These are phyloP conservation scores for Psilocybe tampanensis DNA, from an alignment of 768 basidiomycete species.

Conservation along the genomic window DNA sequence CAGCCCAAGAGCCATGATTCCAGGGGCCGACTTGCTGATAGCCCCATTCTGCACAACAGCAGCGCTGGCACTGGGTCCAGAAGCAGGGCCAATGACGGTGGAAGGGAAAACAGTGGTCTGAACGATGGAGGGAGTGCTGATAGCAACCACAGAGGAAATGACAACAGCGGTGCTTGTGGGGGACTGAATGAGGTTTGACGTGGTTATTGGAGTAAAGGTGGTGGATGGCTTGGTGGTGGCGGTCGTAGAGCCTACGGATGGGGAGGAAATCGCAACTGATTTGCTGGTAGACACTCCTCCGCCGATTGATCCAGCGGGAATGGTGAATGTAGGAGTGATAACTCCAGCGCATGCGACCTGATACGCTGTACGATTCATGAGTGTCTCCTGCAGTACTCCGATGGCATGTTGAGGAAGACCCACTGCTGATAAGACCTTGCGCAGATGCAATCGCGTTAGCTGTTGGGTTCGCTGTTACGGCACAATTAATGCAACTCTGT, in stretches of 20 bases:
- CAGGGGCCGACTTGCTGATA: background rate
- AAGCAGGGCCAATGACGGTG: background rate
- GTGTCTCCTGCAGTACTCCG: background rate
- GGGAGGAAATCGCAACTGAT: background rate
- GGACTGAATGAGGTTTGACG: background rate
- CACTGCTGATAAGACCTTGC: constrained; percentile 8
- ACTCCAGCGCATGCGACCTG: background rate
- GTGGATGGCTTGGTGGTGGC: background rate
- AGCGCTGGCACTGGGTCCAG: background rate
- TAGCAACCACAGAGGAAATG: background rate
- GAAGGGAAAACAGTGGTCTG: background rate
- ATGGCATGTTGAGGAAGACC: background rate
- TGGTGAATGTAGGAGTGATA: background rate
- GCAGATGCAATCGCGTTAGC: constrained; percentile 3
- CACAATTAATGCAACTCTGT: constrained; percentile 14
- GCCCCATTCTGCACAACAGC: background rate
- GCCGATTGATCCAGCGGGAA: background rate
- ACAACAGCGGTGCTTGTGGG: background rate
- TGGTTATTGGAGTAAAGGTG: background rate
- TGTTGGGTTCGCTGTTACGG: constrained; percentile 1
- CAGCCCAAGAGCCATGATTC: background rate
- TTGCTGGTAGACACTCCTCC: background rate
- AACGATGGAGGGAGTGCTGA: background rate
- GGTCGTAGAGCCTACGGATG: background rate
- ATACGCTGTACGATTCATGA: background rate